Base-by-base conservation (phyloP, 2,329 filamentous ascomycete genomes). In the Fusarium humuli region DNA sequence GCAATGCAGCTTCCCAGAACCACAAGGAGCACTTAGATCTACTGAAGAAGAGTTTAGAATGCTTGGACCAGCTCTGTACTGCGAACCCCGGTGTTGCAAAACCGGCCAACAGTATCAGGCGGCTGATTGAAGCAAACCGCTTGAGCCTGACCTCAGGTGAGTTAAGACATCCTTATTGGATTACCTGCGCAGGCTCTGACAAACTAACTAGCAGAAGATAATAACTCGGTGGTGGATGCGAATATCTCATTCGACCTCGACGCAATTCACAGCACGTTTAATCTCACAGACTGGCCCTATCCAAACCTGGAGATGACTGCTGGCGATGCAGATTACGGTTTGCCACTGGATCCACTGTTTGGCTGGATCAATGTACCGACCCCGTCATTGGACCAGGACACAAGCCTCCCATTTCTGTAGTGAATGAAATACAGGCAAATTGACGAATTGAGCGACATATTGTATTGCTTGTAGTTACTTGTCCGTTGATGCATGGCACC, bases 331-430 rank as follows among this genome's bases (percentile, higher is more conserved):
- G 47, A 62, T 11, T 62, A 41, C 6, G 25, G 20, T 9, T 14
- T 63, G 3, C 47, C 60, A 7, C 49, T 63, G 0, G 61, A 63
- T 37, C 61, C 61, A 0, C 30, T 64, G 9, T 64, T 64, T 22
- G 61, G 61, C 2, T 64, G 58, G 58, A 64, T 63, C 5, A 57
- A 64, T 30, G 61, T 63, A 4, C 34, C 32, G 3, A 63, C 57
- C 5, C 57, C 60, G 0, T 41, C 22, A 0, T 4, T 62, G 2
- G 18, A 62, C 1, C 40, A 29, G 27, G n/a, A 23, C 1, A n/a
- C 25, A 3, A 2, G 10, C 3, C 4, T 7, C 4, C 23, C 5
- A n/a, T 37, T n/a, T 18, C 12, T 16, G 8, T 32, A 20, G 11
- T 10, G 10, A 34, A 25, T 1, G 9, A 4, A 37, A 12, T 18